phyloP scores from a whole-genome alignment of 2,329 filamentous ascomycete species.

The Cladophialophora carrionii region DNA sequence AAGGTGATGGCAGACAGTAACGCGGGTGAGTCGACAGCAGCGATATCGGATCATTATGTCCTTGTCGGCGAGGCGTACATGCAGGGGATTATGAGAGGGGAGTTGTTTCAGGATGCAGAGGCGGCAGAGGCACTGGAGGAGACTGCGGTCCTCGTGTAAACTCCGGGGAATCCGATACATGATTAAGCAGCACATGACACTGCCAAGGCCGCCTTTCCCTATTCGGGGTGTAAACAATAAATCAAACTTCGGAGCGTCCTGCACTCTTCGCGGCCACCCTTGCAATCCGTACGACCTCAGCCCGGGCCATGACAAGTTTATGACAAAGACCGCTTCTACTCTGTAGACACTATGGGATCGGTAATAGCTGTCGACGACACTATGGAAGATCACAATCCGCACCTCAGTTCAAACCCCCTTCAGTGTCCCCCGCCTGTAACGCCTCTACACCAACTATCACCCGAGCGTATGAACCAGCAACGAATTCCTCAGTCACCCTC shows the following conservation, averaged over 20 bases:
- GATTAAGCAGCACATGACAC: background rate
- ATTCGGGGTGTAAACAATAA: background rate
- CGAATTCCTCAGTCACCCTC: constrained; percentile 48
- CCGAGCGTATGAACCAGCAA: constrained; percentile 56
- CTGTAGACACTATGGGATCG: constrained; percentile 17
- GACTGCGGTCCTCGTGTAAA: background rate
- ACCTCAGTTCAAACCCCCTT: constrained; percentile 28
- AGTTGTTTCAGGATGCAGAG: constrained; percentile 12
- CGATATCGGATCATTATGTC: background rate
- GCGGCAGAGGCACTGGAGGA: background rate
- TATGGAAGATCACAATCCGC: constrained; percentile 21
- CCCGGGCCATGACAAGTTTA: constrained; percentile 6
- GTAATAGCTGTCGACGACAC: constrained; percentile 22
- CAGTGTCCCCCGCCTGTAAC: constrained; percentile 40
- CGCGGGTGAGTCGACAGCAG: no score
- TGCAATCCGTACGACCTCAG: background rate
- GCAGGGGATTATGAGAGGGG: constrained; percentile 26
- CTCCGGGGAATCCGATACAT: background rate
- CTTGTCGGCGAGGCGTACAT: constrained; percentile 28
- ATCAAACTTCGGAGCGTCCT: background rate
- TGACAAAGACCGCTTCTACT: constrained; percentile 1
- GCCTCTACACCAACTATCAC: constrained; percentile 51
- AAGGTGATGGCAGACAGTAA: background rate
- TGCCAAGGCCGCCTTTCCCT: background rate
- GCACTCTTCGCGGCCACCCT: background rate